These are phyloP conservation scores for Tillandsia leiboldiana DNA, from an alignment of 176 grass and related monocot species.

Conservation along the genomic window DNA sequence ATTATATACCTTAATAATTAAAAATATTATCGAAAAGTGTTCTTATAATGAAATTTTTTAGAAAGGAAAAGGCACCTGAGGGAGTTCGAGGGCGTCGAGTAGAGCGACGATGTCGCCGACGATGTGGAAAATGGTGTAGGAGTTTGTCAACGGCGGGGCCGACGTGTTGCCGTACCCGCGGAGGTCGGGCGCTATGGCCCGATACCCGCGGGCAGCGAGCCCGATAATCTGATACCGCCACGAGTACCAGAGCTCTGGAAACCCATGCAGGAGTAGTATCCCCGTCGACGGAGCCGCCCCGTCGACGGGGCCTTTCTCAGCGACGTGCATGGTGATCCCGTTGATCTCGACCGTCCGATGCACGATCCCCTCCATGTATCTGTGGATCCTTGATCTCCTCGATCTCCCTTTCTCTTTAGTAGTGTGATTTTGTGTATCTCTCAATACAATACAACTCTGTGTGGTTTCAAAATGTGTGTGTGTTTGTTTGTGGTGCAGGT, in stretches of 20 bases:
- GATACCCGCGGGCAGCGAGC: slow-evolving; percentile 54
- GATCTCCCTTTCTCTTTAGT: neutral
- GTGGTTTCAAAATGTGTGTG: too few species aligned
- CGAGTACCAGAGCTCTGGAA: slow-evolving; percentile 85
- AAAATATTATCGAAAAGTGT: too few species aligned
- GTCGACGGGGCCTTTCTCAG: slow-evolving; percentile 21
- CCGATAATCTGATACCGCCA: slow-evolving; percentile 62
- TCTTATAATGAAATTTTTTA: neutral
- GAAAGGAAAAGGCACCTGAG: neutral
- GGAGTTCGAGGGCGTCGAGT: slow-evolving; percentile 41
- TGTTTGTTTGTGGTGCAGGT: too few species aligned
- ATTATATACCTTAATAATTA: too few species aligned
- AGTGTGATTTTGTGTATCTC: too few species aligned
- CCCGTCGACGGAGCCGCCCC: neutral
- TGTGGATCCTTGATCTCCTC: neutral
- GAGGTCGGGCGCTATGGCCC: slow-evolving; percentile 61
- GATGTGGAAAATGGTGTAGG: slow-evolving; percentile 81
- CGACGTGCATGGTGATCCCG: slow-evolving; percentile 64
- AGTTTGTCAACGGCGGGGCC: slow-evolving; percentile 29
- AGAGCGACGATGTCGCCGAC: slow-evolving; percentile 73
- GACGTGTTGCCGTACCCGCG: slow-evolving; percentile 65
- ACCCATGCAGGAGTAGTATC: slow-evolving; percentile 69
- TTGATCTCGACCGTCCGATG: slow-evolving; percentile 52
- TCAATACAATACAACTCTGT: too few species aligned
- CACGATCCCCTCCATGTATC: slow-evolving; percentile 12